Evolutionary conservation across 2,329 filamentous ascomycete genomes (phyloP), one percentile per base, ranked within the genome.

Genomic region (Clarireedia hainanense): DNA sequence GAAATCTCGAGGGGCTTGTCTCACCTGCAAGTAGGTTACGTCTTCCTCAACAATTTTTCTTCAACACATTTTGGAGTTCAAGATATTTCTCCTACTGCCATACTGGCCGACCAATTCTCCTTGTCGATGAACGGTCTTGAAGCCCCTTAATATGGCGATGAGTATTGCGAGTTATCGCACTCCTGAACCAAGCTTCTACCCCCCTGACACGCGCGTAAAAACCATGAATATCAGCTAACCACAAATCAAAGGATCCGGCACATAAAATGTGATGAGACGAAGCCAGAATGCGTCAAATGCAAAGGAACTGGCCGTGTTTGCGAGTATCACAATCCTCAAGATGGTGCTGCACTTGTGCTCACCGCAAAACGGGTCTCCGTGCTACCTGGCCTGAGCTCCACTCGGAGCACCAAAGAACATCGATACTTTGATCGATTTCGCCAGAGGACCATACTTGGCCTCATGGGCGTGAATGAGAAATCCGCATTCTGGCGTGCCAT

Each of bases 51-150:
- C 27, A 24, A 23, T n/a, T 34, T 34, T 34, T 34, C 12, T 12
- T 4, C 10, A 34, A 14, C 30, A 34, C 10, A 34, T 34, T 9
- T 12, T 34, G 30, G 12, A 34, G 27, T 34, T 12, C 10, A 34
- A 9, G 30, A 34, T 34, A 34, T 34, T 34, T 34, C 30, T 34
- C 30, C 20, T 20, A 34, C 10, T 4, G 30, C 10, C 80, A 78
- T 79, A 84, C 91, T 91, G 87, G 88, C 30, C 20, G 20, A 20
- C 20, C 20, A 20, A 34, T 4, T 34, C 30, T 92, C 89, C 88
- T 88, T 92, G 88, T 94, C 92, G 84, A 89, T 82, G 87, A 91
- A 85, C 84, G 85, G 86, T 83, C 81, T 90, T 88, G 91, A 91
- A 87, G 91, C 86, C 88, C 86, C 85, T 83, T 75, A 76, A 72